Base-by-base conservation (phyloP, 305 asterid genomes). In the Rubia tinctorum region DNA sequence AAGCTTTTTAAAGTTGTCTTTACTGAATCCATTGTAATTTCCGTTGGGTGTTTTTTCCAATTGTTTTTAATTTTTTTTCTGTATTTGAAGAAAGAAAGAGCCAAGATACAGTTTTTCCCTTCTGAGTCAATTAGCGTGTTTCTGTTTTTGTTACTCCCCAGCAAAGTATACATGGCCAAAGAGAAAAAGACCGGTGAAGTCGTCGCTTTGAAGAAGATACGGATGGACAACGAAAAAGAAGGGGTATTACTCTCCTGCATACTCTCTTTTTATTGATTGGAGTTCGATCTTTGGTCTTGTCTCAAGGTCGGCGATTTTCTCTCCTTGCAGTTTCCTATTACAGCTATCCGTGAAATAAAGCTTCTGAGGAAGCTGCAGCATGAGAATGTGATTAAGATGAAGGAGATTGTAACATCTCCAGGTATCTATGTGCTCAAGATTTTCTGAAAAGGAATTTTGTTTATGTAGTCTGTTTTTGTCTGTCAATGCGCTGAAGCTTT, bases 191-290 rank as follows among this genome's bases (percentile, higher is more conserved):
- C 96, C 56, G 97, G 97, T 77, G 96, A 93, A 82, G 81, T 93
- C 77, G 98, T 89, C 25, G 98, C 97, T 80, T 84, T 93, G 71
- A 93, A 93, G 80, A 93, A 90, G 94, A 89, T 93, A 78, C 96
- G 98, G 67, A 93, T 93, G 98, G 98, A 93, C 85, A 93, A 93
- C 47, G 97, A 91, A 76, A 93, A 93, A 79, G 98, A 93, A 87
- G 97, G 97, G 96, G 98, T 93, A 90, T 78, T 55, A 43, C 76
- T 80, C 69, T 76, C 74, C 69, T 78, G 76, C 80, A 56, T 71
- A 37, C 25, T 53, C 45, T 76, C 45, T 66, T 27, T 64, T 58
- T 30, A 58, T 49, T 10, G 59, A 53, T 53, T 69, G 66, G n/a
- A 30, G 51, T 44, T 30, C 14, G 5, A 59, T 68, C 27, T 22